Evolutionary conservation across 805 yeast genomes (phyloP), one percentile per base, ranked within the genome.

Genomic region (Saccharomycopsis guyanensis): DNA sequence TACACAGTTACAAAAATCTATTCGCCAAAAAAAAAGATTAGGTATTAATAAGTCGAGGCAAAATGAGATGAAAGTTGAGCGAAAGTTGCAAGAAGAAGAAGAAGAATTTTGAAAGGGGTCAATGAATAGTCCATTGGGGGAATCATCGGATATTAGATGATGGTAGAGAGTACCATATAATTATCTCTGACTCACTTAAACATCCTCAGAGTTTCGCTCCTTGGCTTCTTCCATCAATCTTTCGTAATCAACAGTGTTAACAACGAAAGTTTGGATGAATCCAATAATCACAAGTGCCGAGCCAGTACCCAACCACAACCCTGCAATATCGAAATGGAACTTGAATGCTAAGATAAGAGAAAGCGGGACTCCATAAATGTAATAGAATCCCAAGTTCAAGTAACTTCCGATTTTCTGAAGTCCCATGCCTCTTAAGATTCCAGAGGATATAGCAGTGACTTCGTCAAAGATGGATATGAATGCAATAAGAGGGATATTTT

Each of bases 231-330:
- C 41, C 13, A 47, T 45, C 43, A 47, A 38, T n/a, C 16, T 33
- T 16, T 34, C 44, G 25, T 43, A 47, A 23, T 42, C 40, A 4
- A 31, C 44, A 8, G 32, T n/a, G 13, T 31, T 27, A 24, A 37
- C 36, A 35, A 47, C 36, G 12, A 29, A 27, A 1, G 36, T 24
- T 24, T 48, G 49, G 22, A 40, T 27, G 19, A 45, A 20, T 6
- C 49, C 51, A 24, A 45, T 40, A 20, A 45, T 15, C 8, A 22
- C 18, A 12, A 48, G 31, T 4, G 43, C 94, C 39, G 72, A 57
- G 6, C 83, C 88, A 52, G 80, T 68, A 1, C 91, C 91, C 1
- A 76, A 51, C 95, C 95, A 86, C 41, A 86, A 62, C 0, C 95
- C 95, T 7, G 65, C 59, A 19, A 85, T 62, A 38, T 73, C 69